Base-by-base conservation (phyloP, 2,329 filamentous ascomycete species). In the Fusarium palustre region DNA sequence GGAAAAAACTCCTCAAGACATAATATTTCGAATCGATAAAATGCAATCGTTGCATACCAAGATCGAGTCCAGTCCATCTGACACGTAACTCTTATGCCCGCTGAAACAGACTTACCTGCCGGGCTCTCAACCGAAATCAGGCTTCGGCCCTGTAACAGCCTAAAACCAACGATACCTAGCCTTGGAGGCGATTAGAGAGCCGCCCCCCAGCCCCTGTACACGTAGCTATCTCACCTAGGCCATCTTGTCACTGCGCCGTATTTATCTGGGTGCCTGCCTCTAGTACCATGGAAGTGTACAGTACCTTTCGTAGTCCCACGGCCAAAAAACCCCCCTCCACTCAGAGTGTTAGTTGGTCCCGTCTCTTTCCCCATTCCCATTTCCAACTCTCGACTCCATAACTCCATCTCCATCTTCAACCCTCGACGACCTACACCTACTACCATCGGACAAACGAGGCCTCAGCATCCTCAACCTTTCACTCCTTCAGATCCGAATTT, bases 341-440 rank as follows among this genome's bases (percentile, higher is more conserved):
- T 55, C 56, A 46, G 43, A 46, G 43, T 46, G 25, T 46, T 46
- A 46, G 25, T 30, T 30, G 43, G 43, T 42, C 30, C 59, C 38
- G 28, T 54, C 50, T 55, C 54, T 50, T 42, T 42, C 49, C 50
- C 62, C 52, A 52, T 64, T 67, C 30, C 52, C 45, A 59, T 39
- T 64, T 41, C 45, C 55, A 50, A 36, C 30, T 45, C 25, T 48
- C 38, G 54, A 39, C 45, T 59, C 64, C 57, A 66, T 66, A 68
- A 34, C 48, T 69, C 66, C 55, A 67, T 56, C 53, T 69, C 54
- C 54, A 68, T 70, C 67, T 63, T 61, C 56, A 58, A 67, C 58
- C 66, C 64, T 69, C 63, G 64, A 70, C 58, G 63, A 71, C 57
- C 42, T 64, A 54, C 55, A 47, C 50, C 48, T 59, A 46, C 45